phyloP scores from a whole-genome alignment of 257 asterid species.

The Solanum chilense region DNA sequence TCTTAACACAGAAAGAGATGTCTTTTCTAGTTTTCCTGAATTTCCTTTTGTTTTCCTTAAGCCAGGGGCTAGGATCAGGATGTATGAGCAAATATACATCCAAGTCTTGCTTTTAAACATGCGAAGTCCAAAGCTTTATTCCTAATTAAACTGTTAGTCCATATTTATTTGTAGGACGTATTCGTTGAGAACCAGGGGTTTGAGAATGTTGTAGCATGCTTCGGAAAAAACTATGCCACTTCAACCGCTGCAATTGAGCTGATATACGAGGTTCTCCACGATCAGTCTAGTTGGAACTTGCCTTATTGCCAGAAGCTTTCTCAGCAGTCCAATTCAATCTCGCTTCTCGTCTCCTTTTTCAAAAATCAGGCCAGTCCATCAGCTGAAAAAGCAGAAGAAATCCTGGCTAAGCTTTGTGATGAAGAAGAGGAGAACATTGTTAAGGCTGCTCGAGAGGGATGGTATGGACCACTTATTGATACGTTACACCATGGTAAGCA shows the following conservation, averaged over 20 bases:
- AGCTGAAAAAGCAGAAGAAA: constrained; percentile 23
- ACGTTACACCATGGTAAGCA: constrained; percentile 31
- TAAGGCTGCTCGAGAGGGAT: constrained; percentile 39
- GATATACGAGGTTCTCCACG: constrained; percentile 38
- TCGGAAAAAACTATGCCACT: constrained; percentile 12
- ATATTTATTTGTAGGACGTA: constrained; percentile 17
- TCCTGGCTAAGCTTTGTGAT: constrained; percentile 36
- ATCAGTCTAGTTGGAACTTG: constrained; percentile 35
- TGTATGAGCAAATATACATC: background rate
- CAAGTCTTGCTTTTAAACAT: background rate
- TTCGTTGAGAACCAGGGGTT: constrained; percentile 38
- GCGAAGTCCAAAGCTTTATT: background rate
- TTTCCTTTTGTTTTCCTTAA: background rate
- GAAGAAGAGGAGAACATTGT: constrained; percentile 32
- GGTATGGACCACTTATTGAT: constrained; percentile 41
- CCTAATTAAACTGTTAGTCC: background rate
- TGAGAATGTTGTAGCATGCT: constrained; percentile 24
- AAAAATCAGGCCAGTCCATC: constrained; percentile 2
- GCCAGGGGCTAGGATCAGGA: background rate
- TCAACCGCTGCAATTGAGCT: constrained; percentile 33
- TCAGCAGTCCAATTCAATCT: constrained; percentile 18
- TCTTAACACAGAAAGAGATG: too few species aligned
- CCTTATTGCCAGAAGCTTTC: constrained; percentile 30
- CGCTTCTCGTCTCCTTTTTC: constrained; percentile 24
- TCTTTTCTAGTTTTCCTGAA: background rate